Evolutionary conservation across 1,284 basidiomycete genomes (phyloP).

Genomic region (Trametes versicolor): DNA sequence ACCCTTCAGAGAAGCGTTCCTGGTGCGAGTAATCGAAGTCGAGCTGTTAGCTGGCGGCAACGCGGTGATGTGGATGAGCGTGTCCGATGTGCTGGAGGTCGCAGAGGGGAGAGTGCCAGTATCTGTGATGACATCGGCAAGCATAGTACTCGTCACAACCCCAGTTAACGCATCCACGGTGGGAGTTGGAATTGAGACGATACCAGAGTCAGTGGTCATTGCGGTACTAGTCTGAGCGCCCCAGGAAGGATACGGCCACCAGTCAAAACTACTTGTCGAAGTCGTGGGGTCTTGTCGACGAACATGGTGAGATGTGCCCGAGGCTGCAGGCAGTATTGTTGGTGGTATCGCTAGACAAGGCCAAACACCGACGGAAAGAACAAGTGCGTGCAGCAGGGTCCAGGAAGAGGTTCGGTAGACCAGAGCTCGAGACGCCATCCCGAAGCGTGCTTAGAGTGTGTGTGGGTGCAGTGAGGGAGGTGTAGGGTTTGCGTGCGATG

Average conservation of each 20-base stretch:
- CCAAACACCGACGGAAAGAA: not conserved
- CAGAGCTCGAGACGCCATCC: not conserved
- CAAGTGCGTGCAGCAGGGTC: not conserved
- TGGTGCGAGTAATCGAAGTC: constrained; percentile 39
- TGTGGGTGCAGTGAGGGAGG: not conserved
- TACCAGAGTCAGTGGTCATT: not conserved
- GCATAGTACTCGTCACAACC: constrained; percentile 7
- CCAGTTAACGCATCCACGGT: not conserved
- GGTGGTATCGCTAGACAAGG: not conserved
- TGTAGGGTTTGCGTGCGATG: not conserved
- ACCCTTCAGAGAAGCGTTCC: constrained; percentile 22
- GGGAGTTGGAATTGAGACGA: not conserved
- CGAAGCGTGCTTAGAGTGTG: not conserved
- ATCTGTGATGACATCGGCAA: constrained; percentile 7
- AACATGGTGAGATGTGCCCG: not conserved
- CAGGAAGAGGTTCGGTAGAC: not conserved
- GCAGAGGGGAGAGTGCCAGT: constrained; percentile 8
- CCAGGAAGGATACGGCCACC: constrained; percentile 41
- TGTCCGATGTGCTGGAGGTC: constrained; percentile 19
- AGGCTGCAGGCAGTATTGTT: not conserved
- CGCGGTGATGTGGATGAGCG: constrained; percentile 48
- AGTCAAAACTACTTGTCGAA: constrained; percentile 34
- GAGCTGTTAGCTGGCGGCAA: constrained; percentile 48
- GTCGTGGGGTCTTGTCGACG: constrained; percentile 21
- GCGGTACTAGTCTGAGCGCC: constrained; percentile 20